Evolutionary conservation across 1,284 basidiomycete species (phyloP).

Genomic region (Pseudozyma thailandica): DNA sequence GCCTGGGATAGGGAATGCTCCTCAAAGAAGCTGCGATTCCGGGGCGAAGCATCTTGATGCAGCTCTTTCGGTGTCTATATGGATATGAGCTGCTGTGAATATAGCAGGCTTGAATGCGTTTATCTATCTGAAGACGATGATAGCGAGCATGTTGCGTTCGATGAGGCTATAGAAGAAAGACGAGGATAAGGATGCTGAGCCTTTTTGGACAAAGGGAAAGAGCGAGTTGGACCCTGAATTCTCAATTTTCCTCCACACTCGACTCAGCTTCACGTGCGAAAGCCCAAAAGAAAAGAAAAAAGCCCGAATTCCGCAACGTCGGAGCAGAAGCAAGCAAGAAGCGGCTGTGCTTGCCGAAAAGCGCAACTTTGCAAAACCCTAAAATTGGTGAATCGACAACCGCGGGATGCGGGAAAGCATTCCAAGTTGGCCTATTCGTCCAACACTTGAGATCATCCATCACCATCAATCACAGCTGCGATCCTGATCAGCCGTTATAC

Average conservation of each 20-base stretch:
- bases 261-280: neutral
- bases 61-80: neutral
- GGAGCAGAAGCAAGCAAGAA: too few relatives aligned
- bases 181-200: neutral
- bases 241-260: neutral
- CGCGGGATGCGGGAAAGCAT: too few relatives aligned
- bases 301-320: neutral
- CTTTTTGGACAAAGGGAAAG: neutral
- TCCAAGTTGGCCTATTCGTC: too few relatives aligned
- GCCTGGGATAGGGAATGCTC: neutral
- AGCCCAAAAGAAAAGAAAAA: too few relatives aligned
- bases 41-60: constrained; percentile 10
- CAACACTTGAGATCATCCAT: neutral
- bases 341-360: too few relatives aligned
- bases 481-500: too few relatives aligned
- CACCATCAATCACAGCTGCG: neutral
- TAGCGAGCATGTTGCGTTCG: neutral
- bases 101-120: neutral
- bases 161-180: neutral
- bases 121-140: neutral
- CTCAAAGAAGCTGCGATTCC: constrained; percentile 10
- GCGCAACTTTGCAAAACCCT: neutral
- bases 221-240: neutral
- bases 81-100: too few relatives aligned
- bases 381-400: too few relatives aligned